These are phyloP conservation scores for Parascedosporium putredinis DNA, from an alignment of 2,329 filamentous ascomycete genomes.

Conservation along the genomic window DNA sequence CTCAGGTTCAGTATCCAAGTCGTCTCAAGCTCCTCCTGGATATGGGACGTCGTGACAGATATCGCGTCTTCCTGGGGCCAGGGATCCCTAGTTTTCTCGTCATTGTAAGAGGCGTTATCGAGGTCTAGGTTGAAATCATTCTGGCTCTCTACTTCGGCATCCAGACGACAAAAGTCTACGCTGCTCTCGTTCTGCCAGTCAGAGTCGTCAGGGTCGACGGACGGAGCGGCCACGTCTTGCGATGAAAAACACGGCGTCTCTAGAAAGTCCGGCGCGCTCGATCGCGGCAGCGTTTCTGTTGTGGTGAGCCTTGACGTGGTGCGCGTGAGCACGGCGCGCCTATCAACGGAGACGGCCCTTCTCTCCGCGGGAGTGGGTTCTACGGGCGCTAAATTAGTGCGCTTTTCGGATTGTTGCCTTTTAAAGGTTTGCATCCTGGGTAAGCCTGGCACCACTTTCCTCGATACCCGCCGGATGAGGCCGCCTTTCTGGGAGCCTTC, in stretches of 20 bases:
- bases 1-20: conserved; percentile 95
- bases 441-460: conserved; percentile 64
- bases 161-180: neutral
- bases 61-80: conserved; percentile 24
- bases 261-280: conserved; percentile 38
- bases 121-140: neutral
- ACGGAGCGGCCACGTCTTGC: neutral
- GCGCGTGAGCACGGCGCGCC: conserved; percentile 26
- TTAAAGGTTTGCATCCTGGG: conserved; percentile 71
- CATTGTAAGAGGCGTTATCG: neutral
- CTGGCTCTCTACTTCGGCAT: conserved; percentile 4
- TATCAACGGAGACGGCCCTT: conserved; percentile 59
- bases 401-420: conserved; percentile 70
- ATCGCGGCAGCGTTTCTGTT: conserved; percentile 27
- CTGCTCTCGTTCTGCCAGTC: neutral
- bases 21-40: conserved; percentile 73
- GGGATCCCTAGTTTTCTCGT: conserved; percentile 7
- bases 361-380: conserved; percentile 55
- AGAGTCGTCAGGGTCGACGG: neutral
- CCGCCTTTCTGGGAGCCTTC: conserved; percentile 1
- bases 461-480: conserved; percentile 4
- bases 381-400: conserved; percentile 60
- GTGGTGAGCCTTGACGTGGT: conserved; percentile 18
- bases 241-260: conserved; percentile 10
- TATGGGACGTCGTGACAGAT: conserved; percentile 38